Evolutionary conservation across 108 stramenopile genomes (phyloP).

Genomic region (Parietichytrium sp.): DNA sequence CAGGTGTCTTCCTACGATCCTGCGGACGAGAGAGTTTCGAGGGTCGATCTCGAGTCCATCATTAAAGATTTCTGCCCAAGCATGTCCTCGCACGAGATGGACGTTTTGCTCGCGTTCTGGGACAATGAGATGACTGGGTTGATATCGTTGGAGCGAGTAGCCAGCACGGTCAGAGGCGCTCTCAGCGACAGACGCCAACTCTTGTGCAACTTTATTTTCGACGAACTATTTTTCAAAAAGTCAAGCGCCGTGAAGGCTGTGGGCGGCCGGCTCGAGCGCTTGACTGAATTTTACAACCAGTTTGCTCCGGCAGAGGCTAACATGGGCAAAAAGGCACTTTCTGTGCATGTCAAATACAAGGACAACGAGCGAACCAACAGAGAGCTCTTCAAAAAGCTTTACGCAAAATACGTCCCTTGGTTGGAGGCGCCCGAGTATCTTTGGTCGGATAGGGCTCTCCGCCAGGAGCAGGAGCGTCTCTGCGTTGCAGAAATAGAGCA

Average conservation of each 20-base stretch:
- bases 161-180: background rate
- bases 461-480: no score
- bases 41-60: background rate
- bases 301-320: background rate
- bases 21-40: background rate
- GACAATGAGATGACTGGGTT: background rate
- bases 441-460: background rate
- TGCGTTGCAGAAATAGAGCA: no score
- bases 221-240: background rate
- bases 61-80: background rate
- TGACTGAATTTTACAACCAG: constrained; percentile 4
- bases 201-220: background rate
- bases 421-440: background rate
- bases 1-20: background rate
- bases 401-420: constrained; percentile 17
- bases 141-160: background rate
- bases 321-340: background rate
- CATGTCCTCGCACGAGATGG: background rate
- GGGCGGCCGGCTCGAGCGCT: background rate
- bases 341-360: background rate
- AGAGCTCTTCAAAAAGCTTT: constrained; percentile 32
- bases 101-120: background rate
- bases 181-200: constrained; percentile 5
- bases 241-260: background rate
- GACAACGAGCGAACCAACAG: constrained; percentile 12